Evolutionary conservation across 352 stramenopile genomes (phyloP), one percentile per base, ranked within the genome.

Genomic region (Globisporangium okanoganense): DNA sequence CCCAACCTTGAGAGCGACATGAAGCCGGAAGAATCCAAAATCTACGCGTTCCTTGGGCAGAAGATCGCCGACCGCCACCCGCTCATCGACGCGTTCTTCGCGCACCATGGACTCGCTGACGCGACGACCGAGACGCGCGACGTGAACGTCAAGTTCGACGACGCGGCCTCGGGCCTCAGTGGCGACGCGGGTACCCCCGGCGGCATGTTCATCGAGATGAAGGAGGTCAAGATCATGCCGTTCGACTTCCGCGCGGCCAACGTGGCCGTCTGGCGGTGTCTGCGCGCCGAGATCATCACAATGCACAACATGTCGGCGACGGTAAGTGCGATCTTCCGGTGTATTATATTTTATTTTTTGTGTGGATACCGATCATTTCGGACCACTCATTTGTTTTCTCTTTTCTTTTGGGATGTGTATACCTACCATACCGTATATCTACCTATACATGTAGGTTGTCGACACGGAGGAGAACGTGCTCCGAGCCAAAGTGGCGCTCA

Each of bases 191-290:
- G 24, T 5, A 18, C 9, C 5, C 44, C 44, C 10, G 59, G 59
- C 59, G 44, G 31, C 49, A 38, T 65, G 40, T 57, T 47, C 22
- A 13, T 85, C 64, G 76, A 85, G 47, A 69, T 85, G 58, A 80
- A 82, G 57, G 76, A 85, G 52, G 63, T 64, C 52, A 82, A 79
- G 61, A 74, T 85, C 35, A 54, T 85, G 49, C 76, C 76, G 20
- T 85, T 85, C 56, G 66, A 77, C 58, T 73, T 79, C 5, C 50
- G 65, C 20, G 61, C 56, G 13, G 76, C 69, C 44, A 66, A 67
- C 10, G 33, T 55, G 5, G 76, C 76, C 5, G 44, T 79, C 18
- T 85, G 76, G 76, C 59, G 70, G 25, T 77, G 69, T 29, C 60
- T 82, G 20, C 52, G 53, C 20, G 22, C n/a, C 58, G 58, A 65